Base-by-base conservation (phyloP, 805 yeast species). In the Suhomyces pyralidae region DNA sequence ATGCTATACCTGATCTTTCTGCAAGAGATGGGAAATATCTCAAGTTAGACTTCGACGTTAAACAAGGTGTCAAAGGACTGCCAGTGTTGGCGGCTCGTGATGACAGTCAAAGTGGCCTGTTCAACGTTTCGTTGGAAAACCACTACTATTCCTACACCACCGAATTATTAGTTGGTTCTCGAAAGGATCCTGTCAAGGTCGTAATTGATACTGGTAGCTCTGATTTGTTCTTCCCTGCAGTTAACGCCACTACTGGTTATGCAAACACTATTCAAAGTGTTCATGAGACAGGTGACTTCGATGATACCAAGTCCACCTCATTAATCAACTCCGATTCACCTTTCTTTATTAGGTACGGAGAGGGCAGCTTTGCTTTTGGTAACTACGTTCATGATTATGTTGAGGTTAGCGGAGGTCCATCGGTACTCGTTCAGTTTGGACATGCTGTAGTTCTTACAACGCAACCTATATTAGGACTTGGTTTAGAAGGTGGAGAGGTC, bases 261-360 rank as follows among this genome's bases (percentile, higher is more conserved):
- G 48, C 28, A 10, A 8, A 14, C 3, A 32, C 17, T 9, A 5
- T 10, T 7, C 12, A 3, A 10, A 10, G 10, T 12, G 9, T 45
- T 12, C 40, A 19, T 14, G 1, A 1, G 10, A 3, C 15, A 3
- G 43, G 49, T 5, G 76, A 82, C 1, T 81, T 80, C 61, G 72
- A 76, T 56, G 69, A 77, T 5, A 59, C 58, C 5, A 49, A 56
- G 3, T 79, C 84, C 0, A 55, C 61, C 22, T 51, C 79, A 2
- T 81, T 74, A 65, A 55, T 61, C 5, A 81, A 81, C 58, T 55
- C 59, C 19, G 67, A 83, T 1, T 73, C 73, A 7, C 63, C 65
- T 3, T 53, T 59, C 1, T 81, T 81, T 57, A 81, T 81, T 54
- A 43, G 61, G 4, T 81, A 81, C 55, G 83, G 77, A 5, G 85